Base-by-base conservation (phyloP, 495 filamentous ascomycete species). In the Hyaloscypha bicolor region DNA sequence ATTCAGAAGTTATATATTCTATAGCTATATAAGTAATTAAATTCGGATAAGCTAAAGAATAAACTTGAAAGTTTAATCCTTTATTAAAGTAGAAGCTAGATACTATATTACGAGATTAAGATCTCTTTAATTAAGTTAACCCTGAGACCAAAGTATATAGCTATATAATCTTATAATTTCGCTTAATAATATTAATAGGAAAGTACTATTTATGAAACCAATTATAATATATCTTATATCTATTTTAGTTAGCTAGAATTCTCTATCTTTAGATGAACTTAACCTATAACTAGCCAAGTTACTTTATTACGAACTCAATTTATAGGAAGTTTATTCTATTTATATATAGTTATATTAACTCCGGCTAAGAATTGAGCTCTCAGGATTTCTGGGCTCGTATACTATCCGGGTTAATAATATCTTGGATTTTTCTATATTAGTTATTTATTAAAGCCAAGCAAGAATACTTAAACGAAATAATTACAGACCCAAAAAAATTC, bases 141-240 rank as follows among this genome's bases (percentile, higher is more conserved):
- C 42, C 58, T 31, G 58, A 62, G 8, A 67, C 57, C n/a, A 67
- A 14, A 16, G 31, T 31, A 62, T 60, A 60, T 32, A 62, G 25
- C 29, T 48, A 9, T 25, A 62, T 52, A 32, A 62, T 62, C 16
- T 14, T 52, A 48, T 62, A 37, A 8, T 48, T 16, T 25, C 37
- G 19, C 14, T 25, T 9, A 25, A 16, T 14, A 48, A 16, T 14
- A 30, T 62, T 37, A 9, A 52, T 12, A 29, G 60, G 37, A 52
- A 62, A 62, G 60, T 21, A 32, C 37, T 37, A 37, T 5, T 37
- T 37, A 37, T 37, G 11, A 37, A 37, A 37, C 11, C 11, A 62
- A 35, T 62, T 37, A 9, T 29, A 11, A 35, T 51, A 62, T 51
- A 37, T 62, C 30, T 62, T 62, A 25, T 62, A 62, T 51, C 60